Evolutionary conservation across 345 rosid species (phyloP), one percentile per base, ranked within the genome.

Genomic region (Salix caprea): DNA sequence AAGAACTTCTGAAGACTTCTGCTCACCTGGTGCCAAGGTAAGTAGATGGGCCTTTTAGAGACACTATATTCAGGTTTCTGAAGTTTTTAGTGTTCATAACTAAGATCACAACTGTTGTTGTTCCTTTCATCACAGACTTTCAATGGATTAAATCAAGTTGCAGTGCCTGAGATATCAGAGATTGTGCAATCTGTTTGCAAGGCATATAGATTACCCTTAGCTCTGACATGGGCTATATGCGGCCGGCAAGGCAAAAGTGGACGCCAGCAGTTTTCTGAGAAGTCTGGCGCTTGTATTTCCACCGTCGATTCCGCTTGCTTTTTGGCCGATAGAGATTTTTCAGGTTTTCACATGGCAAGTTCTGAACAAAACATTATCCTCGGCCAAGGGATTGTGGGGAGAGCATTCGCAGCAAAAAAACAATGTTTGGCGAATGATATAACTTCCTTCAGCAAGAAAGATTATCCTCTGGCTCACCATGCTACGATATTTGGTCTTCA

Each of bases 341-440:
- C 61, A 1, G 85, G 28, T 18, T 93, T 93, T 79, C 88, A 76
- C 67, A 85, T 82, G 61, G 96, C 92, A 16, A 90, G 96, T 83
- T 91, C 90, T 15, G 94, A 91, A 85, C 91, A 93, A 67, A 90
- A 88, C 87, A 88, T 90, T 66, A 82, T 83, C 58, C 84, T 72
- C 28, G 94, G 86, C 67, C 89, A 93, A 78, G 97, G 97, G 69
- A 79, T 91, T 67, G 97, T 91, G 48, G 97, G 97, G 69, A 87
- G 72, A 86, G 91, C 94, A 68, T 91, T 93, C 73, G n/a, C 75
- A 19, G 76, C 71, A 18, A 80, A 79, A 70, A 90, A 84, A 73
- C 90, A 86, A 65, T 90, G 91, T 72, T 91, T 90, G 65, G 85
- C 87, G 23, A 75, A 86, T 14, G 85, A 93, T 67, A 73, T 90